These are phyloP conservation scores for Cicer chorassanicum DNA, from an alignment of 306 rosid genomes.

Conservation along the genomic window DNA sequence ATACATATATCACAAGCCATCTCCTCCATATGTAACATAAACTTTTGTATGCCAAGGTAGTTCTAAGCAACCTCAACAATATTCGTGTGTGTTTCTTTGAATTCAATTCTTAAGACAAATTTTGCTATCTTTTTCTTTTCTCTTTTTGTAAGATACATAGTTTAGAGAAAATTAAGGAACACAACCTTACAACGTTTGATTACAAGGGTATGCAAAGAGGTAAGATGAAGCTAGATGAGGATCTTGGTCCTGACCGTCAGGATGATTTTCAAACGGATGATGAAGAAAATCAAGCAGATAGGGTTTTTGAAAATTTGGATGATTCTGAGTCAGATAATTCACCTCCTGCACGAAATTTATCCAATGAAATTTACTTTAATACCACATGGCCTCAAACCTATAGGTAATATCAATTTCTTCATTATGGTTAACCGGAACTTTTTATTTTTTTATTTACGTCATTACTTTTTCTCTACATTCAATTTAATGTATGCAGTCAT, in stretches of 20 bases:
- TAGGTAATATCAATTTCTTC: constrained; percentile 43
- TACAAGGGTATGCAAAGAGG: constrained; percentile 22
- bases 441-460: neutral
- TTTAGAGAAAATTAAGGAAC: constrained; percentile 18
- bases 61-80: constrained; percentile 34
- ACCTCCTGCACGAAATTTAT: constrained; percentile 33
- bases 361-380: constrained; percentile 33
- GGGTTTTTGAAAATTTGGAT: constrained; percentile 42
- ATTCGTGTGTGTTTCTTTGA: neutral
- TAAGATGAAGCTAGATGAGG: constrained; percentile 59
- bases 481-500: neutral
- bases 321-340: constrained; percentile 53
- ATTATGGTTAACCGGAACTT: neutral
- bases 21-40: neutral
- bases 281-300: constrained; percentile 64
- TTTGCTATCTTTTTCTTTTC: neutral
- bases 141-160: neutral
- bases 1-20: too few species aligned
- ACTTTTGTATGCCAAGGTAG: constrained; percentile 1
- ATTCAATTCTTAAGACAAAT: constrained; percentile 1
- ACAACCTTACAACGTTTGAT: neutral
- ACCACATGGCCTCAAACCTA: constrained; percentile 68
- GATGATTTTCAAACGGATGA: constrained; percentile 66
- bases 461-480: too few species aligned
- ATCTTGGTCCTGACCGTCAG: constrained; percentile 59